A percentile compares a stretch with the other conserved stretches of the same genome.
Evolutionary conservation across 2,329 filamentous ascomycete species (phyloP).

Genomic region (Colletotrichum tofieldiae): DNA sequence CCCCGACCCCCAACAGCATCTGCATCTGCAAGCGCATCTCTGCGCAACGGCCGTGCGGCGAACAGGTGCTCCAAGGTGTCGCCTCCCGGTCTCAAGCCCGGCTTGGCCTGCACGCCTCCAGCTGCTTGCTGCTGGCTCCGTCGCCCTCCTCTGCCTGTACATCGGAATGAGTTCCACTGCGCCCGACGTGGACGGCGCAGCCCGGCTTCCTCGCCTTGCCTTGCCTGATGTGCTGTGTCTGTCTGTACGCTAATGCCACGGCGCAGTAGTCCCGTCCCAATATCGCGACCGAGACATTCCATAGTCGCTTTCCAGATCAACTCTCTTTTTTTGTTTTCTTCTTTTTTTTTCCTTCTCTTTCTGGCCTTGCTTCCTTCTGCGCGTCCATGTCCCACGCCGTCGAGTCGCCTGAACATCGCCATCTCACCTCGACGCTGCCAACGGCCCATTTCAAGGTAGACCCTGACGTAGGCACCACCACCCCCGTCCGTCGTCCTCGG

Average conservation of each 20-base stretch:
- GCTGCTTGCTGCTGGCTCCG: not conserved
- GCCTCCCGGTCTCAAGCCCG: conserved; percentile 1
- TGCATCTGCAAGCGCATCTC: not conserved
- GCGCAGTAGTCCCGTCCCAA: conserved; percentile 33
- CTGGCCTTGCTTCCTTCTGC: not conserved
- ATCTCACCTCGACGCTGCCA: conserved; percentile 1
- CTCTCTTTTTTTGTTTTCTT: conserved; percentile 6
- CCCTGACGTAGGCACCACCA: conserved; percentile 22
- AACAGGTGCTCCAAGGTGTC: not conserved
- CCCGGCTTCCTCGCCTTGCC: conserved; percentile 1
- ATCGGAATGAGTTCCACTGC: not conserved
- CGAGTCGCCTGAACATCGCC: not conserved
- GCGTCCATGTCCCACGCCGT: not conserved
- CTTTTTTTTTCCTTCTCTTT: not conserved
- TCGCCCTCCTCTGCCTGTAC: not conserved
- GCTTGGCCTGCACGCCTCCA: not conserved
- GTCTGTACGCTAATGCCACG: conserved; percentile 28
- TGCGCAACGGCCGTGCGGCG: conserved; percentile 13
- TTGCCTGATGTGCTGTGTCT: conserved; percentile 5
- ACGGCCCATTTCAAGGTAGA: not conserved
- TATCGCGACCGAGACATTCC: conserved; percentile 38
- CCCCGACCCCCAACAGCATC: not conserved
- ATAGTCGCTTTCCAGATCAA: conserved; percentile 38
- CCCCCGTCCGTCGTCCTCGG: conserved; percentile 14
- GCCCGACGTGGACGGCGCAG: not conserved